Evolutionary conservation across 2,329 filamentous ascomycete species (phyloP).

Genomic region (Rutstroemia sp.): DNA sequence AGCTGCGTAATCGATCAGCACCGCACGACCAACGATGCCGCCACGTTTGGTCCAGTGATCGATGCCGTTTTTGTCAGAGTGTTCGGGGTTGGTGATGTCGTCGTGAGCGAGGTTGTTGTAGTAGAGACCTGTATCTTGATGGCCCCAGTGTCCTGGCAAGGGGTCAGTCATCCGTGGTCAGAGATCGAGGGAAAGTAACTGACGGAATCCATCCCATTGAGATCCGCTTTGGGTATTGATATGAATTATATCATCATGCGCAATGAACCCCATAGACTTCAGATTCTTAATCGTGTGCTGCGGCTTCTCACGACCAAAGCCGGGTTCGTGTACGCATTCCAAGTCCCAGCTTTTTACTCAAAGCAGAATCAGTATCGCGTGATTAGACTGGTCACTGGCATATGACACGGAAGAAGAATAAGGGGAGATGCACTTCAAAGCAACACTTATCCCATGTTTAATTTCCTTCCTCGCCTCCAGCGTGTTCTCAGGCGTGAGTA

Average conservation of each 20-base stretch:
- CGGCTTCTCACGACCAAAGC: constrained; percentile 14
- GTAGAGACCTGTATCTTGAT: constrained; percentile 22
- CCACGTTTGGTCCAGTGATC: constrained; percentile 23
- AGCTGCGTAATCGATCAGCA: constrained; percentile 44
- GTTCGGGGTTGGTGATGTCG: constrained; percentile 28
- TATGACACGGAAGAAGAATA: not conserved
- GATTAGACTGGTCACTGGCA: no score
- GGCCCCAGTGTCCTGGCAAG: constrained; percentile 23
- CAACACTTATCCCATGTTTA: constrained; percentile 33
- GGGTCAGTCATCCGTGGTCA: no score
- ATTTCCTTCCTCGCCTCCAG: constrained; percentile 35
- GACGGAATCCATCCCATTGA: constrained; percentile 40
- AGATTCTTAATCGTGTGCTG: constrained; percentile 11
- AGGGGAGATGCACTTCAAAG: constrained; percentile 13
- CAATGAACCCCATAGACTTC: constrained; percentile 27
- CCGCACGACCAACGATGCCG: constrained; percentile 32
- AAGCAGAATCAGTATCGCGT: not conserved
- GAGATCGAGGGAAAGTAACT: not conserved
- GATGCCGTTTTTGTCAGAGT: constrained; percentile 26
- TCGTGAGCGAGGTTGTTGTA: constrained; percentile 29
- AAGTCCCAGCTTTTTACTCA: constrained; percentile 10
- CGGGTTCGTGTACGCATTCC: constrained; percentile 13
- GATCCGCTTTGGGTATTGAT: constrained; percentile 40
- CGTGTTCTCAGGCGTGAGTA: constrained; percentile 36
- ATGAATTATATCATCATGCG: constrained; percentile 46